Percentiles rank a stretch among this genome's conserved stretches.
These are phyloP conservation scores for Aquilaria sinensis DNA, from an alignment of 345 rosid species.

Conservation along the genomic window DNA sequence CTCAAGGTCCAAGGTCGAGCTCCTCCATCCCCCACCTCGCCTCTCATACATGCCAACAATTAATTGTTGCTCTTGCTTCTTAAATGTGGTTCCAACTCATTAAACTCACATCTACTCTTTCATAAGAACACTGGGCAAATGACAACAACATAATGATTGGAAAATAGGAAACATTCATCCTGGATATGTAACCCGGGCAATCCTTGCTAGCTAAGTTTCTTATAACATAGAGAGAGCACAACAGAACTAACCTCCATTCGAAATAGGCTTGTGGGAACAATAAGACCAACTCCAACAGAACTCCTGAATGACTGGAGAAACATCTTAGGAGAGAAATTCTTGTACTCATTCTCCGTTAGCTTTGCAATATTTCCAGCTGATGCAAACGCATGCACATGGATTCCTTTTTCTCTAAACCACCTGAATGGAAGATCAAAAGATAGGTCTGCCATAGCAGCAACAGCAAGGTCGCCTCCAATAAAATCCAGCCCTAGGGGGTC, in stretches of 20 bases:
- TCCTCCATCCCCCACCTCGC: too few relatives aligned
- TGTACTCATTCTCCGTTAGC: slow-evolving; percentile 64
- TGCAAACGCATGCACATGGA: slow-evolving; percentile 80
- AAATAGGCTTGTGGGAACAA: slow-evolving; percentile 66
- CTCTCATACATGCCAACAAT: too few relatives aligned
- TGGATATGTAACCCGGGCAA: background rate
- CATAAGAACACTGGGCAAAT: too few relatives aligned
- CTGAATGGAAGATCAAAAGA: slow-evolving; percentile 84
- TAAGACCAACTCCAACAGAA: slow-evolving; percentile 77
- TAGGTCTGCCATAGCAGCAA: slow-evolving; percentile 77
- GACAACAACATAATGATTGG: too few relatives aligned
- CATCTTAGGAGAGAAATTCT: slow-evolving; percentile 42
- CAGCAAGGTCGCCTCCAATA: slow-evolving; percentile 88
- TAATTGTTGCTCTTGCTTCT: too few relatives aligned
- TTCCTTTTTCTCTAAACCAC: slow-evolving; percentile 79
- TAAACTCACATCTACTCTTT: too few relatives aligned
- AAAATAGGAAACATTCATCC: too few relatives aligned
- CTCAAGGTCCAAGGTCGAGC: too few relatives aligned
- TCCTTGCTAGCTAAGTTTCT: background rate
- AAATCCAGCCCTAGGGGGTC: slow-evolving; percentile 46
- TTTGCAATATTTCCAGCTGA: slow-evolving; percentile 76
- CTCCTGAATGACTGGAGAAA: slow-evolving; percentile 58
- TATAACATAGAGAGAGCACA: background rate
- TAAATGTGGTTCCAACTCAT: too few relatives aligned
- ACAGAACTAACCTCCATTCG: slow-evolving; percentile 68